Evolutionary conservation across 2,329 filamentous ascomycete species (phyloP), one percentile per base, ranked within the genome.

Genomic region (Phialophora macrospora): DNA sequence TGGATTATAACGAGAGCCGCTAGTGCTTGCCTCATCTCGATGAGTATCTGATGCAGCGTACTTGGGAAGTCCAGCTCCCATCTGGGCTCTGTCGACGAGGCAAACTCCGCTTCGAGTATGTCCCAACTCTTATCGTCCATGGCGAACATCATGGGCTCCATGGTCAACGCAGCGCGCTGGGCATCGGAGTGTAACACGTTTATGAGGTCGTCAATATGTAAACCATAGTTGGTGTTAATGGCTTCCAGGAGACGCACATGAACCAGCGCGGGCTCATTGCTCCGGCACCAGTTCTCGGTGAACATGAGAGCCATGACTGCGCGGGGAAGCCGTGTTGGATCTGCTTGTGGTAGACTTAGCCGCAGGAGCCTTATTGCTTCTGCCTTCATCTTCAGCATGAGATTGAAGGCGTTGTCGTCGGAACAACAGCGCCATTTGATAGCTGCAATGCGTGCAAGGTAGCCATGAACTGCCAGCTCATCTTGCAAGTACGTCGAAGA

Each of bases 281-380:
- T 60, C 26, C 22, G n/a, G 26, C 62, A 60, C 62, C 56, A 64
- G 6, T 48, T 60, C 51, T 64, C 62, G 2, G 62, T 49, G 26
- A 41, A 64, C 49, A 64, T 46, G 26, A 64, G 56, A 22, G 56
- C 49, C 20, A 56, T 55, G 30, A 60, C 62, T 34, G 62, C 49
- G 6, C 34, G 49, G n/a, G 56, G 41, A 24, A 64, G 48, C 6
- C 56, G 49, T 30, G 48, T 34, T 3, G 49, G 14, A 14, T n/a
- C 28, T n/a, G 56, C 24, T 9, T 55, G 55, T 8, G 49, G 57
- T 7, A 64, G 51, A 12, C 38, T 49, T 12, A 55, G 22, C n/a
- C 62, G 62, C 17, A 64, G 56, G 32, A 51, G 49, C 38, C 32
- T 56, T 56, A 64, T 64, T 20, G 62, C 62, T 24, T 60, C 57